A percentile compares a stretch with the other conserved stretches of the same genome.
phyloP scores from a whole-genome alignment of 73 alveolate genomes.

The Durusdinium trenchii region DNA sequence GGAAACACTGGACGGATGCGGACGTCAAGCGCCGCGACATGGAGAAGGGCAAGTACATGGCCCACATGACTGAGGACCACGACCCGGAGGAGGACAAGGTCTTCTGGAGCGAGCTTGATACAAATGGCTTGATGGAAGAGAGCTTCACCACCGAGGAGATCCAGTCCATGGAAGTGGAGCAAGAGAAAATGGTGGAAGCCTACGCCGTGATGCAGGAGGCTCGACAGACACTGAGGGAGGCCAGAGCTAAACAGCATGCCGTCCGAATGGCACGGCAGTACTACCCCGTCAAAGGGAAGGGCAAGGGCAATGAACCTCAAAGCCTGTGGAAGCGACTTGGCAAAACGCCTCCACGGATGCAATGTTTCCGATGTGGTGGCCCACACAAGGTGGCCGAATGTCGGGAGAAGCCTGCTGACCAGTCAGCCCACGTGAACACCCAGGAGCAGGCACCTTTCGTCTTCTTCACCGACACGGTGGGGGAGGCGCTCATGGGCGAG shows the following conservation, averaged over 20 bases:
- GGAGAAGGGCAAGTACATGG: conserved; percentile 6
- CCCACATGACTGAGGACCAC: neutral
- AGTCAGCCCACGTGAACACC: neutral
- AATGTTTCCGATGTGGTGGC: conserved; percentile 12
- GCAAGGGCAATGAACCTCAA: too few relatives aligned
- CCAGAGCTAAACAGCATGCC: neutral
- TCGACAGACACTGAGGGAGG: neutral
- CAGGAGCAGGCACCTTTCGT: neutral
- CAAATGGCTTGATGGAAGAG: neutral
- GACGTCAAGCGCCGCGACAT: neutral
- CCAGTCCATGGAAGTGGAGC: neutral
- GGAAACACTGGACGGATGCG: conserved; percentile 12
- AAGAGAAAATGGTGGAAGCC: neutral
- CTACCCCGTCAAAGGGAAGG: too few relatives aligned
- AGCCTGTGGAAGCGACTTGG: neutral
- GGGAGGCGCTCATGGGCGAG: too few relatives aligned
- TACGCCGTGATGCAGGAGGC: neutral
- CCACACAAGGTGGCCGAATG: neutral
- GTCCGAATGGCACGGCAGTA: neutral
- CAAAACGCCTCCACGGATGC: neutral
- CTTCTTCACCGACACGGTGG: too few relatives aligned
- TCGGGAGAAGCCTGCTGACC: neutral
- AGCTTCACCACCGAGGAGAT: neutral
- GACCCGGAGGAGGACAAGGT: neutral
- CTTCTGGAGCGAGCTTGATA: neutral